Evolutionary conservation across 257 asterid species (phyloP), one percentile per base, ranked within the genome.

Genomic region (Parsonsia alboflavescens): DNA sequence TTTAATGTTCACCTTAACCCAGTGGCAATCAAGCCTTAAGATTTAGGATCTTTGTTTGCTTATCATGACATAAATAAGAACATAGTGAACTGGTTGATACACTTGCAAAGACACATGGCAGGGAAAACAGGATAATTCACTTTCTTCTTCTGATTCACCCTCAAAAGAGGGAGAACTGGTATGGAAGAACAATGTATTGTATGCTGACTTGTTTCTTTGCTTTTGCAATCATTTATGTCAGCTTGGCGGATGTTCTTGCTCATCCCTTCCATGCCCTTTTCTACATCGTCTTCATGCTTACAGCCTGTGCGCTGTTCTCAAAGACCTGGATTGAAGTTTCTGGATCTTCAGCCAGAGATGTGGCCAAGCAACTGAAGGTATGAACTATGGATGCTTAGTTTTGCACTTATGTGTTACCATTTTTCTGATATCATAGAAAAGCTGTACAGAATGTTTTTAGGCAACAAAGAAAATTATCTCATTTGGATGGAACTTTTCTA

Each of bases 271-370:
- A 92, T 75, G 97, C 96, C 74, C 74, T 90, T 21, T 92, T 92
- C 69, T 92, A 92, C 72, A 87, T 92, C 4, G 89, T 90, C 70
- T 92, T 90, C 73, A 92, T 92, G 97, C 85, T 92, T 68, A 87
- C 97, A 64, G 96, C 97, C 6, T 92, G 97, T 82, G 96, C 97
- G 13, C 73, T 92, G 59, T 90, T 92, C 84, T 90, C 97, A 50
- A 92, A 92, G 73, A 90, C 96, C 6, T 92, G 97, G 96, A 92
- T 92, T 69, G 97, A 90, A 85, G 97, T 92, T 66, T 92, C 97
- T 10, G 96, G 97, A 68, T 92, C 97, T 28, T 92, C 97, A 10
- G 96, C 97, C 45, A 87, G 82, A 76, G 97, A 92, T 49, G 97
- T 92, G 57, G 97, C 96, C 66, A 92, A 90, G 84, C 97, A 92